Evolutionary conservation across 1,139 yeast genomes (phyloP).

Genomic region (Yamadazyma atlantica): DNA sequence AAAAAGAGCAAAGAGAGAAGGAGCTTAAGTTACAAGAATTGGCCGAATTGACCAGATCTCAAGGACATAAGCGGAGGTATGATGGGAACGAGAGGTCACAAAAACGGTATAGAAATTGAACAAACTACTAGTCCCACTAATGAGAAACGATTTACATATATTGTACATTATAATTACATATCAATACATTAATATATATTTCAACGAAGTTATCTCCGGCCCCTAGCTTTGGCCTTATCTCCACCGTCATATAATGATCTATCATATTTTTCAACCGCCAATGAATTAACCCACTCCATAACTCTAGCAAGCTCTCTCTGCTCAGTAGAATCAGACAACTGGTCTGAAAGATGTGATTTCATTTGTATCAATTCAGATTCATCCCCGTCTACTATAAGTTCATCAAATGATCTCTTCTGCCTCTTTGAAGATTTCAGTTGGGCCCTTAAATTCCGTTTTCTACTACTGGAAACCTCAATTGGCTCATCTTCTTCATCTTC

Average conservation of each 20-base stretch:
- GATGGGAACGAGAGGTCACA: constrained; percentile 5
- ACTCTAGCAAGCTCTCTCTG: constrained; percentile 48
- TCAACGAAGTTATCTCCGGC: constrained; percentile 1
- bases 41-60: constrained; percentile 55
- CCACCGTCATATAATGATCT: constrained; percentile 62
- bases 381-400: constrained; percentile 28
- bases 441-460: constrained; percentile 18
- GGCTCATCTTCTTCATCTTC: constrained; percentile 21
- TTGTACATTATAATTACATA: constrained; percentile 3
- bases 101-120: constrained; percentile 5
- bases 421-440: constrained; percentile 13
- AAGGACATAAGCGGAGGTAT: constrained; percentile 10
- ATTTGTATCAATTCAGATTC: constrained; percentile 26
- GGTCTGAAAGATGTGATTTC: constrained; percentile 25
- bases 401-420: constrained; percentile 27
- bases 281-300: constrained; percentile 61
- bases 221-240: constrained; percentile 28
- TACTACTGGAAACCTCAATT: constrained; percentile 14
- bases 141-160: too few relatives aligned
- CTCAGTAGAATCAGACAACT: constrained; percentile 29
- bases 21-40: constrained; percentile 59
- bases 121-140: neutral
- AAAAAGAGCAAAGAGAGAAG: constrained; percentile 55
- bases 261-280: constrained; percentile 52
- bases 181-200: constrained; percentile 1